Percentiles rank a stretch among this genome's conserved stretches.
Evolutionary conservation across 495 filamentous ascomycete genomes (phyloP).

Genomic region (Aspergillus haitiensis): DNA sequence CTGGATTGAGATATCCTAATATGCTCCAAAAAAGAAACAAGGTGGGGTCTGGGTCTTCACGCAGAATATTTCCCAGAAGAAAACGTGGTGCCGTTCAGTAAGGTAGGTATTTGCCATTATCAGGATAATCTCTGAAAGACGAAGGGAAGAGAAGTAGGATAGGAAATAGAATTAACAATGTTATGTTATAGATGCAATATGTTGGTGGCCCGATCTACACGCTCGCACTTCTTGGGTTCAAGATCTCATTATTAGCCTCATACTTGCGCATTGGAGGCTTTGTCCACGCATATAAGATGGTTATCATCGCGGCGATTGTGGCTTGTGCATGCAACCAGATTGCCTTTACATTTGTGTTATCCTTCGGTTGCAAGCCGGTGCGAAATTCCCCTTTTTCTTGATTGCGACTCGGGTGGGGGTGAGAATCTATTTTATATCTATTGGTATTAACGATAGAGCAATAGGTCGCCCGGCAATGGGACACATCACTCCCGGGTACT

Average conservation of each 20-base stretch:
- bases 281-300: constrained; percentile 37
- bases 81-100: constrained; percentile 31
- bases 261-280: constrained; percentile 52
- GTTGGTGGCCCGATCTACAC: constrained; percentile 33
- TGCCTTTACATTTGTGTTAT: constrained; percentile 28
- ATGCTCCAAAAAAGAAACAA: constrained; percentile 25
- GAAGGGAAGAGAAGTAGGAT: neutral
- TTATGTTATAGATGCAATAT: constrained; percentile 35
- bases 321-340: constrained; percentile 39
- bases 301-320: constrained; percentile 36
- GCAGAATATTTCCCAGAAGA: constrained; percentile 24
- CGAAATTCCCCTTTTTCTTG: constrained; percentile 7
- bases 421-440: neutral
- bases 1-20: neutral
- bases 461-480: constrained; percentile 49
- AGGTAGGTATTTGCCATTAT: constrained; percentile 18
- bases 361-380: constrained; percentile 42
- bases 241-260: constrained; percentile 49
- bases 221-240: constrained; percentile 50
- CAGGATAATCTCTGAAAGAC: neutral
- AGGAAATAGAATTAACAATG: neutral
- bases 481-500: constrained; percentile 35
- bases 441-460: neutral
- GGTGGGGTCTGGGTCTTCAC: constrained; percentile 32
- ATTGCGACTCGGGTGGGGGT: too few relatives aligned